phyloP scores from a whole-genome alignment of 768 basidiomycete species.

The Daedaleopsis sinensis region DNA sequence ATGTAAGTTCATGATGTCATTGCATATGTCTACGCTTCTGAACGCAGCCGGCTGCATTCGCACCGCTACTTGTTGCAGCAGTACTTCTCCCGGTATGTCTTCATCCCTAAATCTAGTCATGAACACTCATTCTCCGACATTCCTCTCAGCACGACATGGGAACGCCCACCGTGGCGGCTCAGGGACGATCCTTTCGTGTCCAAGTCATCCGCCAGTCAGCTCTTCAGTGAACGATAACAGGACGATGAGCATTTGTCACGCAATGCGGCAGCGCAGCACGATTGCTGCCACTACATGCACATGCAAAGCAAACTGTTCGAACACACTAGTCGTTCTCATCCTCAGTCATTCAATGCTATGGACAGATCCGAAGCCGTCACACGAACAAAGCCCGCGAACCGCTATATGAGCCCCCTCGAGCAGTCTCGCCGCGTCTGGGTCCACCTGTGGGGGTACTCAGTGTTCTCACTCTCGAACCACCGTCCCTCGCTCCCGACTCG shows the following conservation, averaged over 20 bases:
- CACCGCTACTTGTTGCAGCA: neutral
- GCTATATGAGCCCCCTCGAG: constrained; percentile 4
- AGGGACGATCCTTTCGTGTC: neutral
- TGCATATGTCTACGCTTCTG: neutral
- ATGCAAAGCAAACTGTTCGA: too few species aligned
- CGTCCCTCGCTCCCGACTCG: too few species aligned
- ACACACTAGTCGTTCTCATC: neutral
- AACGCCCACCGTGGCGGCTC: neutral
- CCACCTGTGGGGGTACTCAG: constrained; percentile 3
- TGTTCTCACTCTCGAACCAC: neutral
- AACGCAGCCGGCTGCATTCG: neutral
- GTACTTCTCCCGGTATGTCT: neutral
- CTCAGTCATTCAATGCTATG: too few species aligned
- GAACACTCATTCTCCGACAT: too few species aligned
- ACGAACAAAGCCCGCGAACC: neutral
- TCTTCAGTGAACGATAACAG: neutral
- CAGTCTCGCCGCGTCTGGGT: constrained; percentile 1
- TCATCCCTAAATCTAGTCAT: neutral
- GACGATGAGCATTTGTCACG: neutral
- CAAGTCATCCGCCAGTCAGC: neutral
- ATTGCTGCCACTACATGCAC: neutral
- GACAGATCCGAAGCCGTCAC: neutral
- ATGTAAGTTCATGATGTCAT: constrained; percentile 4
- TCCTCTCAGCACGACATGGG: neutral
- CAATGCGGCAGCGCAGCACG: neutral